A percentile compares a stretch with the other conserved stretches of the same genome.
phyloP scores from a whole-genome alignment of 495 filamentous ascomycete genomes.

The Filosporella fistucella region DNA sequence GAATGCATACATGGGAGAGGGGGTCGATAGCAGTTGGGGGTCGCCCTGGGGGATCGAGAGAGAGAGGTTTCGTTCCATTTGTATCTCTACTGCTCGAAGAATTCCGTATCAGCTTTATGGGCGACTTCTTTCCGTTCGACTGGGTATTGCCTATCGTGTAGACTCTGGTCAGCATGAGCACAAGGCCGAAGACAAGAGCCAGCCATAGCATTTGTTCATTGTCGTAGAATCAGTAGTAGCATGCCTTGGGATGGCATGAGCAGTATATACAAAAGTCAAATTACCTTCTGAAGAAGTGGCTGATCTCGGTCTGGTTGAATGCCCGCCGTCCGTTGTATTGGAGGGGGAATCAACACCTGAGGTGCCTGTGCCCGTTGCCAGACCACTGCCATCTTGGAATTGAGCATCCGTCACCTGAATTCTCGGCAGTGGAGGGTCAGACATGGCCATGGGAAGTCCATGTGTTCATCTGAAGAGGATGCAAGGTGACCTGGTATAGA shows the following conservation, averaged over 20 bases:
- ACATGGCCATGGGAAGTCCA: conserved; percentile 29
- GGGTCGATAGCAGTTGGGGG: conserved; percentile 44
- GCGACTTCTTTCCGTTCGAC: conserved; percentile 25
- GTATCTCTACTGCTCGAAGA: conserved; percentile 20
- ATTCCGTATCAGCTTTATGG: conserved; percentile 26
- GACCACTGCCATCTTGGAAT: conserved; percentile 23
- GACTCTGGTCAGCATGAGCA: conserved; percentile 8
- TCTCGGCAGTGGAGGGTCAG: conserved; percentile 31
- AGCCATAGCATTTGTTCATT: conserved; percentile 13
- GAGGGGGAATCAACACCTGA: conserved; percentile 20
- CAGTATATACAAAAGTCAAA: conserved; percentile 2
- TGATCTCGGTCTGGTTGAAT: conserved; percentile 18
- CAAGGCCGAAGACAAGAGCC: not conserved
- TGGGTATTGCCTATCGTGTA: conserved; percentile 20
- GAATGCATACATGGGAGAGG: conserved; percentile 45
- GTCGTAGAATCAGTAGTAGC: not conserved
- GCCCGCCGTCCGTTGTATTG: conserved; percentile 21
- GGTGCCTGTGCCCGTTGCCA: conserved; percentile 11
- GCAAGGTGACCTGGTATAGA: not conserved
- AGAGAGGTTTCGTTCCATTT: conserved; percentile 15
- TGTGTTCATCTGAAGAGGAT: conserved; percentile 13
- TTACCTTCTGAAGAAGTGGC: conserved; percentile 24
- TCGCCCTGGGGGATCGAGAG: conserved; percentile 8
- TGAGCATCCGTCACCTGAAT: conserved; percentile 35
- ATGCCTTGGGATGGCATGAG: not conserved